Evolutionary conservation across 495 filamentous ascomycete species (phyloP).

Genomic region (Tuber microsphaerosporum): DNA sequence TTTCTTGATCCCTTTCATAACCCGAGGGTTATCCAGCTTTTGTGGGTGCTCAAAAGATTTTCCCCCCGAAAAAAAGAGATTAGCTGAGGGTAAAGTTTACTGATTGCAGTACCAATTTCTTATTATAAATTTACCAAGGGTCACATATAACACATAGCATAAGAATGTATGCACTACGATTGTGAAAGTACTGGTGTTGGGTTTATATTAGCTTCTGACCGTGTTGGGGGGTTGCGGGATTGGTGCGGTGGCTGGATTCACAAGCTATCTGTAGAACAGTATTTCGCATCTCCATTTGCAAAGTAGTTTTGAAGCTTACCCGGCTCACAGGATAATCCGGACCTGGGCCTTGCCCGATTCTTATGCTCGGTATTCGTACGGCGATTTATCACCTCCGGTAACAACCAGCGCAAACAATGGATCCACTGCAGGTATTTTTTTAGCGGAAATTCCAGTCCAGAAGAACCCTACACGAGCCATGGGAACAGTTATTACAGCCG

Average conservation of each 20-base stretch:
- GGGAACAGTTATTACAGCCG: background rate
- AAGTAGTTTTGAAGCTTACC: background rate
- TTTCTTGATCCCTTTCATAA: background rate
- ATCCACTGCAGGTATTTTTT: background rate
- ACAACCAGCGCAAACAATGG: background rate
- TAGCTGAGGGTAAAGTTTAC: background rate
- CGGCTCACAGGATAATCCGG: background rate
- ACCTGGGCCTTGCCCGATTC: background rate
- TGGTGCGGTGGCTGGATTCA: background rate
- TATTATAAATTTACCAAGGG: background rate
- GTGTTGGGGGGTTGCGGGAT: background rate
- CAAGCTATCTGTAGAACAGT: background rate
- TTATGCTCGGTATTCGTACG: background rate
- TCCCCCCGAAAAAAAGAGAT: background rate
- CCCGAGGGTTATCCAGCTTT: background rate
- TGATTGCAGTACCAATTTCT: background rate
- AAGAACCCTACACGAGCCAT: background rate
- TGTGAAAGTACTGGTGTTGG: background rate
- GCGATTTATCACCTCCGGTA: background rate
- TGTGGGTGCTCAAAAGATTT: background rate
- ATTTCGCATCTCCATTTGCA: background rate
- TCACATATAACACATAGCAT: background rate
- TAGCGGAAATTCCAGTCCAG: background rate
- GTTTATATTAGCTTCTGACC: background rate
- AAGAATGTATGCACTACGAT: background rate